Conservation (phyloP, 2,329 filamentous ascomycete species). For the Lachnellula suecica region DNA sequence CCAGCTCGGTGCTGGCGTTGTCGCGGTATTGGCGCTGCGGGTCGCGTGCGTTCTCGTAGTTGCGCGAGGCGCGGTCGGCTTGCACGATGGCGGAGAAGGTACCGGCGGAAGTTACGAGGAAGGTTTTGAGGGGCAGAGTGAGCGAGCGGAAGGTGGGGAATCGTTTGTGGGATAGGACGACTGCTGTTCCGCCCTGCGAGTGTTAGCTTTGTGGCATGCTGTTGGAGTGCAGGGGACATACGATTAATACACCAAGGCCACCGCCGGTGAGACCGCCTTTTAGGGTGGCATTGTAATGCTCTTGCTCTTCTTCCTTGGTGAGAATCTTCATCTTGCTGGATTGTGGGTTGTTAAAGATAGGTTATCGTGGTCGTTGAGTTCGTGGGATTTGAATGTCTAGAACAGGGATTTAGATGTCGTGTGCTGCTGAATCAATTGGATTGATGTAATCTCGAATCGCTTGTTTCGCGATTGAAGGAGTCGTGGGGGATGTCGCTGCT, state of each 20-base stretch:
- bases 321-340: slow-evolving; percentile 78
- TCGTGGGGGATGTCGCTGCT: not conserved
- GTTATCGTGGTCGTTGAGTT: not conserved
- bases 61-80: slow-evolving; percentile 73
- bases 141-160: slow-evolving; percentile 78
- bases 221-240: slow-evolving; percentile 45
- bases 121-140: slow-evolving; percentile 86
- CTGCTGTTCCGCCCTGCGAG: slow-evolving; percentile 48
- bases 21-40: slow-evolving; percentile 36
- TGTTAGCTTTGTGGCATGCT: not conserved
- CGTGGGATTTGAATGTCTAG: not conserved
- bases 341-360: not conserved
- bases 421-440: not conserved
- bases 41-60: slow-evolving; percentile 60
- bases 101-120: slow-evolving; percentile 77
- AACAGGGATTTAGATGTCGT: not conserved
- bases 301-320: slow-evolving; percentile 87
- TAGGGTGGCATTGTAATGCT: slow-evolving; percentile 79
- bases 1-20: slow-evolving; percentile 19
- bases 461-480: not conserved
- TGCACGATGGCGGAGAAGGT: slow-evolving; percentile 88
- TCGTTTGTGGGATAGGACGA: slow-evolving; percentile 62
- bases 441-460: not conserved
- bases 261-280: slow-evolving; percentile 78
- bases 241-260: slow-evolving; percentile 63